phyloP scores from a whole-genome alignment of 1,284 basidiomycete genomes.

The Fomitopsis palustris region DNA sequence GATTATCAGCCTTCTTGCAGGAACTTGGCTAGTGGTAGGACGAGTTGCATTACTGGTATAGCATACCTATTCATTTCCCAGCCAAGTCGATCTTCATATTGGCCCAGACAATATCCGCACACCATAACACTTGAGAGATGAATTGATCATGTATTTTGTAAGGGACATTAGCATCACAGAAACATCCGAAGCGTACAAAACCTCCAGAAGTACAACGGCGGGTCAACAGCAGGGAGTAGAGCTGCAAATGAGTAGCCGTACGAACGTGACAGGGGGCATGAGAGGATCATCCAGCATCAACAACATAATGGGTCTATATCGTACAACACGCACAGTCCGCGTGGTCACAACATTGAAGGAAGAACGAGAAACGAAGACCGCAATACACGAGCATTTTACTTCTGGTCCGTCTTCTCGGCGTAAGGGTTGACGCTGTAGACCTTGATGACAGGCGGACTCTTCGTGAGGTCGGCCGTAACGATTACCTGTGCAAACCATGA shows the following conservation, averaged over 20 bases:
- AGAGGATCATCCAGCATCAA: slow-evolving; percentile 2
- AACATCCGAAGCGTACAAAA: slow-evolving; percentile 7
- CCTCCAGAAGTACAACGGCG: slow-evolving; percentile 4
- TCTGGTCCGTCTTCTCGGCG: slow-evolving; percentile 50
- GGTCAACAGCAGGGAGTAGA: slow-evolving; percentile 1
- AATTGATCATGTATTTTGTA: slow-evolving; percentile 2
- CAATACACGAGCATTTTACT: slow-evolving; percentile 23
- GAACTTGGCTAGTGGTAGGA: slow-evolving; percentile 16
- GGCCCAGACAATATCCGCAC: neutral
- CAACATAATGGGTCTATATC: slow-evolving; percentile 1
- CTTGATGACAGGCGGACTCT: slow-evolving; percentile 92
- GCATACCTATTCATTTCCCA: too few relatives aligned
- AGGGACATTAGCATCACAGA: slow-evolving; percentile 4
- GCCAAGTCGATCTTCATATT: too few relatives aligned
- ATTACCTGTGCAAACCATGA: slow-evolving; percentile 61
- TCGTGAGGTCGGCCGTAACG: slow-evolving; percentile 89
- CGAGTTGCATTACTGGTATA: too few relatives aligned
- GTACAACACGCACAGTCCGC: slow-evolving; percentile 6
- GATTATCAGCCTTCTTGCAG: slow-evolving; percentile 53
- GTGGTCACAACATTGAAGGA: slow-evolving; percentile 1
- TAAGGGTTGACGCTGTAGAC: slow-evolving; percentile 89
- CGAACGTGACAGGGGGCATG: slow-evolving; percentile 1
- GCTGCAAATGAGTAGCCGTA: slow-evolving; percentile 4
- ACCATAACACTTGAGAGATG: neutral
- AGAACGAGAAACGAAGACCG: neutral